These are phyloP conservation scores for Vaccinium darrowii DNA, from an alignment of 148 eudicot genomes.

Conservation along the genomic window DNA sequence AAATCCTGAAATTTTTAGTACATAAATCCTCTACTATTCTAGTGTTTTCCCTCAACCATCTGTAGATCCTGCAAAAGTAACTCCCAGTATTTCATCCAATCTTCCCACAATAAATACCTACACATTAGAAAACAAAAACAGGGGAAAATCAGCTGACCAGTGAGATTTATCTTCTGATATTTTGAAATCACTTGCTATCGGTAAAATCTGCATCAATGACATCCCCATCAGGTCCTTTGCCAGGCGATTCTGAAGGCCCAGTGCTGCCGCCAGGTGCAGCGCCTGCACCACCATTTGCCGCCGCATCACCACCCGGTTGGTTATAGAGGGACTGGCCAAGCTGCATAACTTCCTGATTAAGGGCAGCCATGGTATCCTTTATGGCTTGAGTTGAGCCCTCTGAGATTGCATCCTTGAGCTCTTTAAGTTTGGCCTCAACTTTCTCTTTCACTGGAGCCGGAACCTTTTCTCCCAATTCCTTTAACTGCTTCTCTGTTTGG, in stretches of 20 bases:
- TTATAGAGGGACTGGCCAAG: slow-evolving; percentile 47
- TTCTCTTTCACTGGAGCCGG: slow-evolving; percentile 45
- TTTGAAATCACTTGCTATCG: slow-evolving; percentile 15
- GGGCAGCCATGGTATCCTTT: slow-evolving; percentile 45
- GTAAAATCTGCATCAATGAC: slow-evolving; percentile 50
- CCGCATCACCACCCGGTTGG: slow-evolving; percentile 30
- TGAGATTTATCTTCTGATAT: not conserved
- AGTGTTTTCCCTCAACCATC: not conserved
- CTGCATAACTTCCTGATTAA: slow-evolving; percentile 51
- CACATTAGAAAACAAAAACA: not conserved
- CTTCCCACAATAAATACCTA: not conserved
- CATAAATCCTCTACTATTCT: not conserved
- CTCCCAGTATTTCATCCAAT: slow-evolving; percentile 11
- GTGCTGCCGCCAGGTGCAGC: slow-evolving; percentile 28
- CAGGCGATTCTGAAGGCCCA: slow-evolving; percentile 28
- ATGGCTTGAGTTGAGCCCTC: slow-evolving; percentile 40
- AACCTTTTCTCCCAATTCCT: slow-evolving; percentile 51
- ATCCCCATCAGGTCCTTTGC: slow-evolving; percentile 44
- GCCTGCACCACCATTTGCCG: slow-evolving; percentile 30
- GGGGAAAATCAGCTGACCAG: not conserved
- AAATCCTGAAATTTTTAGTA: not conserved
- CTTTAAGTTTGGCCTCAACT: slow-evolving; percentile 43
- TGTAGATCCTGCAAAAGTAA: not conserved
- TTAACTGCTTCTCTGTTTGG: slow-evolving; percentile 50
- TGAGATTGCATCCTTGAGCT: slow-evolving; percentile 42